Evolutionary conservation across 129 eudicot genomes (phyloP).

Genomic region (Rutidosis leptorrhynchoides): DNA sequence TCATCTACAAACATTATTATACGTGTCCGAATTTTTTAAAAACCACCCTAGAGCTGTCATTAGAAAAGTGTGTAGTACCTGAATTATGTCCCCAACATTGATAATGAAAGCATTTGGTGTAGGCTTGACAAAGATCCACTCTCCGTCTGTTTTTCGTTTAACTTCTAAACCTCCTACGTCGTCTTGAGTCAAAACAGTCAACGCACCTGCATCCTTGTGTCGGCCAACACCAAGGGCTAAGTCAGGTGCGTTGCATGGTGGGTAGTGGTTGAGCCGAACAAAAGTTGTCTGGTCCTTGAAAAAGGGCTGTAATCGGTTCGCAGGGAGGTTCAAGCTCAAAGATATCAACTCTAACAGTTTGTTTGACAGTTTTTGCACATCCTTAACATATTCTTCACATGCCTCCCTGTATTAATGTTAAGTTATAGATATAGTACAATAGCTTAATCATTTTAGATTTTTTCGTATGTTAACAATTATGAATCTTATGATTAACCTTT

Average conservation of each 20-base stretch:
- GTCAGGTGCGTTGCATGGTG: conserved; percentile 64
- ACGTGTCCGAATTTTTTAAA: no score
- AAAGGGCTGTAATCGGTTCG: conserved; percentile 41
- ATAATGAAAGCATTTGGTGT: conserved; percentile 55
- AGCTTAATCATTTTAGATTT: neutral
- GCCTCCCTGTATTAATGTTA: conserved; percentile 39
- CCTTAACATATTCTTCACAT: conserved; percentile 43
- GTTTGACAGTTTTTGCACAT: conserved; percentile 41
- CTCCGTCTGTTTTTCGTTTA: conserved; percentile 60
- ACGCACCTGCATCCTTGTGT: conserved; percentile 67
- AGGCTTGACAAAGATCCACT: conserved; percentile 73
- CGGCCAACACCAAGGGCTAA: conserved; percentile 79
- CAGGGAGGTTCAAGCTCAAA: conserved; percentile 47
- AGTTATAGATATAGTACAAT: neutral
- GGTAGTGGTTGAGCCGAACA: conserved; percentile 63
- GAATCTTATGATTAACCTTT: no score
- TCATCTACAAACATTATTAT: no score
- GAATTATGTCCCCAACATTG: conserved; percentile 82
- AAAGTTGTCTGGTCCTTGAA: conserved; percentile 55
- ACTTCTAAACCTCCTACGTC: conserved; percentile 78
- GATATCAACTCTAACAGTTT: conserved; percentile 54
- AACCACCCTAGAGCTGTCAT: no score
- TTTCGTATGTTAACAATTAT: no score
- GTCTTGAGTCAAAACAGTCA: conserved; percentile 71
- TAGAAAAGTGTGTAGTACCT: conserved; percentile 41